phyloP scores from a whole-genome alignment of 2,329 filamentous ascomycete species.

The Colletotrichum echinochloae region DNA sequence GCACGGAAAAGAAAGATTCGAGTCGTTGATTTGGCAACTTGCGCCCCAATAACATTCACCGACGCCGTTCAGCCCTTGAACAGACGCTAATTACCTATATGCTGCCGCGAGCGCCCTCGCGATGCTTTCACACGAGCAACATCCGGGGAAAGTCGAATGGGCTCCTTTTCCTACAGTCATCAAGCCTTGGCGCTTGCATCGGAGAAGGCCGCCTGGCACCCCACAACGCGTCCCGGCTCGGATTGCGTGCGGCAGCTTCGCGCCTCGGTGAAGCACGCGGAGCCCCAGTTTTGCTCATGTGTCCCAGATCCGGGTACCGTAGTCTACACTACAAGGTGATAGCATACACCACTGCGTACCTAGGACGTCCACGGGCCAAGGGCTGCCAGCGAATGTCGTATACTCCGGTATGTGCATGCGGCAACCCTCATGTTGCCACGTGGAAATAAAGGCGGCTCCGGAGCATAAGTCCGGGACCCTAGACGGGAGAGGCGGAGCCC shows the following conservation, averaged over 20 bases:
- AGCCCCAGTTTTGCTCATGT: neutral
- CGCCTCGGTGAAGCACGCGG: neutral
- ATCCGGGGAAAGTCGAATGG: neutral
- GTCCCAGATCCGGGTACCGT: neutral
- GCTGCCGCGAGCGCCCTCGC: neutral
- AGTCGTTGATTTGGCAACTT: neutral
- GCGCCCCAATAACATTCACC: neutral
- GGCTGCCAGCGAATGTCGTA: neutral
- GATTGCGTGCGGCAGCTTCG: neutral
- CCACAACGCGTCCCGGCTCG: neutral
- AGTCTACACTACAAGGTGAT: neutral
- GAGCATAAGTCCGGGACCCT: neutral
- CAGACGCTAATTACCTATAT: neutral
- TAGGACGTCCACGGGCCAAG: neutral
- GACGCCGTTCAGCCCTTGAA: neutral
- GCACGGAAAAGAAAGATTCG: neutral
- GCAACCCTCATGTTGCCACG: neutral
- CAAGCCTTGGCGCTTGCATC: neutral
- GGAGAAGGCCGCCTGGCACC: neutral
- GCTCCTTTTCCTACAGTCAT: neutral
- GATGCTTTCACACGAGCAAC: neutral
- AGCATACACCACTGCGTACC: neutral
- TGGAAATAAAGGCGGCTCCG: neutral
- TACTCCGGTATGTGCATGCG: neutral
- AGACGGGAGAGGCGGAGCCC: conserved; percentile 53